Evolutionary conservation across 257 asterid species (phyloP).

Genomic region (Penstemon barbatus): DNA sequence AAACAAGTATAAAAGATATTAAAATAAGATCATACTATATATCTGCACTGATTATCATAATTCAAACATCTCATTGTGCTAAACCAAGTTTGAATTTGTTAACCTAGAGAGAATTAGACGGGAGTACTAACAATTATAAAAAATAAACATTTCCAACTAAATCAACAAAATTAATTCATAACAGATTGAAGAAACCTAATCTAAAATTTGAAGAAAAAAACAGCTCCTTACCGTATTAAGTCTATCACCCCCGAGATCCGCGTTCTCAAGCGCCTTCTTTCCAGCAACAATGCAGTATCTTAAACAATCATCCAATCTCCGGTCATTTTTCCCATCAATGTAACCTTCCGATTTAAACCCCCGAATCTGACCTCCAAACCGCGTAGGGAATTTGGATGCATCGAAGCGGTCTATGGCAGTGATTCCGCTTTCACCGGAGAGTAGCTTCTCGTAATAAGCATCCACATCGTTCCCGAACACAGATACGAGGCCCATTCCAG

Average conservation of each 20-base stretch:
- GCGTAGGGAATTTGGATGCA: conserved; percentile 56
- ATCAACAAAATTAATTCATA: too few species aligned
- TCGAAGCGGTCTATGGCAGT: conserved; percentile 56
- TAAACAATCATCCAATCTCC: conserved; percentile 54
- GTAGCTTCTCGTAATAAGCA: conserved; percentile 52
- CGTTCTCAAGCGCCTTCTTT: conserved; percentile 53
- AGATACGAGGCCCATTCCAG: conserved; percentile 63
- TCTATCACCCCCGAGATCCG: conserved; percentile 53
- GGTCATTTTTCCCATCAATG: conserved; percentile 60
- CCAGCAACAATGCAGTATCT: conserved; percentile 66
- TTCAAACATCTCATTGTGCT: too few species aligned
- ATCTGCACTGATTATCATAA: too few species aligned
- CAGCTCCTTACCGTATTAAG: conserved; percentile 32
- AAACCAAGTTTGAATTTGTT: too few species aligned
- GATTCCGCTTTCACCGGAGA: conserved; percentile 62
- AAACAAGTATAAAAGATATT: conserved; percentile 1
- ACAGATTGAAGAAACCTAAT: neutral
- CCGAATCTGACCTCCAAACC: conserved; percentile 64
- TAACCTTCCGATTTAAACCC: conserved; percentile 51
- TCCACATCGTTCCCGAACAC: conserved; percentile 62
- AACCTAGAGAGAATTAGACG: too few species aligned
- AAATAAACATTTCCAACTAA: too few species aligned
- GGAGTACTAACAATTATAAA: too few species aligned
- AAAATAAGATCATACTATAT: neutral
- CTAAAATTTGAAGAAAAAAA: neutral